Evolutionary conservation across 2,329 filamentous ascomycete species (phyloP), one percentile per base, ranked within the genome.

Genomic region (Xylariomycetidae sp.): DNA sequence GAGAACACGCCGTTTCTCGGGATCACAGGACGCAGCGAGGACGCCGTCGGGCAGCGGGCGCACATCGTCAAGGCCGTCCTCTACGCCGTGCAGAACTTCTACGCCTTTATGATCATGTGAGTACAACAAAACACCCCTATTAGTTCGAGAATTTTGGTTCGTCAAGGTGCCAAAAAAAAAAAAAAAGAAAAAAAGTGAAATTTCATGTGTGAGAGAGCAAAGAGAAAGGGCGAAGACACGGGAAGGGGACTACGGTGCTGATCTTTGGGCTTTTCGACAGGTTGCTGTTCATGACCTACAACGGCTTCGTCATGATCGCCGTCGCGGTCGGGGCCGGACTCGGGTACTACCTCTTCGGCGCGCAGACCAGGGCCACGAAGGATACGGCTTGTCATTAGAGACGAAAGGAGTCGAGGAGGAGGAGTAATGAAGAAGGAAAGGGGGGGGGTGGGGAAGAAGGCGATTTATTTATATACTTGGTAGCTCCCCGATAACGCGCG

Each of bases 201-300:
- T n/a, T n/a, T n/a, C n/a, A n/a, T n/a, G n/a, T n/a, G n/a, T n/a
- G n/a, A n/a, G n/a, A n/a, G n/a, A n/a, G n/a, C n/a, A n/a, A n/a
- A n/a, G n/a, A n/a, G n/a, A n/a, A n/a, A n/a, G n/a, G n/a, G n/a
- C n/a, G n/a, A n/a, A n/a, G n/a, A n/a, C n/a, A n/a, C n/a, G n/a
- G n/a, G n/a, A n/a, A n/a, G n/a, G n/a, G n/a, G n/a, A n/a, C n/a
- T n/a, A n/a, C n/a, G n/a, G n/a, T n/a, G n/a, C n/a, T n/a, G n/a
- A n/a, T n/a, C n/a, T n/a, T n/a, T n/a, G n/a, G n/a, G n/a, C n/a
- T n/a, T n/a, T n/a, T n/a, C n/a, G n/a, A 29, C 13, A 97, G 90
- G 92, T 72, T 98, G 41, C 66, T 98, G 15, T 98, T 98, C 64
- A 98, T 98, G 92, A 98, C 92, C n/a, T 98, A 98, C 66, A 98